Conservation (phyloP, 768 basidiomycete genomes). For the Calocera cornea region DNA sequence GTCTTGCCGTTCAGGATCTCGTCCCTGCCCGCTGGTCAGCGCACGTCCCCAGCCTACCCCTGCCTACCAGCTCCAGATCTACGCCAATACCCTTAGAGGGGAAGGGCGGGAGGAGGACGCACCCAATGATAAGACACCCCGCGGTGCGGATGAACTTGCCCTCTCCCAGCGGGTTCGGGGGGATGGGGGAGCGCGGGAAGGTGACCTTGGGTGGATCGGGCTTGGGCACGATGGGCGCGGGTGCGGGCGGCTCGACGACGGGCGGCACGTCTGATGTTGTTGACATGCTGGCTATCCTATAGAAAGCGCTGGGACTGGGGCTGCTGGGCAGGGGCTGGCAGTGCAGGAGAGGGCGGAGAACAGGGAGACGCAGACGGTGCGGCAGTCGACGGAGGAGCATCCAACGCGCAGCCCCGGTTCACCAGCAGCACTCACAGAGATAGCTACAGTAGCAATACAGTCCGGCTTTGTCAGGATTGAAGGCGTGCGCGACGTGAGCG, state of each 20-base stretch:
- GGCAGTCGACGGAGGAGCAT: not conserved
- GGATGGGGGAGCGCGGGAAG: slow-evolving; percentile 34
- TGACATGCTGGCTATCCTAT: not conserved
- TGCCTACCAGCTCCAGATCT: not conserved
- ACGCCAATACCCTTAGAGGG: not conserved
- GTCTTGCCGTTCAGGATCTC: slow-evolving; percentile 91
- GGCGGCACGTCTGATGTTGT: not conserved
- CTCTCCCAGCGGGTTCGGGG: slow-evolving; percentile 53
- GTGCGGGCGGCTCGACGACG: not conserved
- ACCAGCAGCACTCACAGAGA: no score
- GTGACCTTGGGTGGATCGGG: slow-evolving; percentile 5
- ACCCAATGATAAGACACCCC: slow-evolving; percentile 67
- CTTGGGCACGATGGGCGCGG: not conserved
- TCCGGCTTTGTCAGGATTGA: no score
- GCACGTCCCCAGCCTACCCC: no score
- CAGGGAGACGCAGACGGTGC: not conserved
- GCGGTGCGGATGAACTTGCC: slow-evolving; percentile 60
- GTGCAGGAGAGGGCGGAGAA: not conserved
- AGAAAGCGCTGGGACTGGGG: not conserved
- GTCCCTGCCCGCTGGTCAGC: slow-evolving; percentile 37
- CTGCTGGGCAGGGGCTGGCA: not conserved
- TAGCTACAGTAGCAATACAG: no score
- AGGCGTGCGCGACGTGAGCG: no score
- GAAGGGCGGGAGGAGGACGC: slow-evolving; percentile 14
- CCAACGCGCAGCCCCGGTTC: not conserved